Percentiles rank a stretch among this genome's conserved stretches.
phyloP scores from a whole-genome alignment of 768 basidiomycete genomes.

The Russula vinacea region DNA sequence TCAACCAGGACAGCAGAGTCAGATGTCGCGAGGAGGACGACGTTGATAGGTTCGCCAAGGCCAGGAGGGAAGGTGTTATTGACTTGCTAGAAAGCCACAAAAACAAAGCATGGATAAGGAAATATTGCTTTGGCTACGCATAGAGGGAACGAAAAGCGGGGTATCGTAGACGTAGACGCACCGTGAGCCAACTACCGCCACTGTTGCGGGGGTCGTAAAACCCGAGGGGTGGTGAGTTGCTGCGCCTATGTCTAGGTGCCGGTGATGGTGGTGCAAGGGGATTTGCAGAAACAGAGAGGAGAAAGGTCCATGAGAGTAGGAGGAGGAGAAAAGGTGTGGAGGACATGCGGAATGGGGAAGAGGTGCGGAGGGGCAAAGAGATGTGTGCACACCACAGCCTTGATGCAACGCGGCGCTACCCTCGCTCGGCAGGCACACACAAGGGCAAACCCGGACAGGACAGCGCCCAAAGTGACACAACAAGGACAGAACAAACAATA shows the following conservation, averaged over 20 bases:
- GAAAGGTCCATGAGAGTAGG: conserved; percentile 36
- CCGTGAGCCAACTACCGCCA: conserved; percentile 72
- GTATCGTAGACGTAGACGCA: conserved; percentile 39
- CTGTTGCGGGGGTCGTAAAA: conserved; percentile 54
- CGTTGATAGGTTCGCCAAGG: conserved; percentile 74
- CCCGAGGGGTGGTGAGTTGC: conserved; percentile 47
- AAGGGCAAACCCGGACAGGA: background rate
- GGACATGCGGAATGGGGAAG: conserved; percentile 33
- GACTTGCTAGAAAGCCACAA: conserved; percentile 9
- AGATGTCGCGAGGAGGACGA: conserved; percentile 74
- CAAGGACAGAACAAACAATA: background rate
- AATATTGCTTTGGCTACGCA: background rate
- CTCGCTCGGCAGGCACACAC: background rate
- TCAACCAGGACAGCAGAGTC: conserved; percentile 65
- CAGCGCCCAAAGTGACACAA: background rate
- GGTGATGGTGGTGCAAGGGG: conserved; percentile 17
- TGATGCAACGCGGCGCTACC: background rate
- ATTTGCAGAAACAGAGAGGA: conserved; percentile 27
- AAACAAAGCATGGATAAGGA: background rate
- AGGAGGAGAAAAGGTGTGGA: conserved; percentile 34
- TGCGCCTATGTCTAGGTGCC: conserved; percentile 31
- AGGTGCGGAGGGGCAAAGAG: background rate
- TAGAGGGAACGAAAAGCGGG: background rate
- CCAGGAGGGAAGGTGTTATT: conserved; percentile 12
- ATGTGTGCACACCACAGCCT: background rate